These are phyloP conservation scores for Coemansia sp. DNA, from an alignment of 192 early-diverging fungal genomes.

Conservation along the genomic window DNA sequence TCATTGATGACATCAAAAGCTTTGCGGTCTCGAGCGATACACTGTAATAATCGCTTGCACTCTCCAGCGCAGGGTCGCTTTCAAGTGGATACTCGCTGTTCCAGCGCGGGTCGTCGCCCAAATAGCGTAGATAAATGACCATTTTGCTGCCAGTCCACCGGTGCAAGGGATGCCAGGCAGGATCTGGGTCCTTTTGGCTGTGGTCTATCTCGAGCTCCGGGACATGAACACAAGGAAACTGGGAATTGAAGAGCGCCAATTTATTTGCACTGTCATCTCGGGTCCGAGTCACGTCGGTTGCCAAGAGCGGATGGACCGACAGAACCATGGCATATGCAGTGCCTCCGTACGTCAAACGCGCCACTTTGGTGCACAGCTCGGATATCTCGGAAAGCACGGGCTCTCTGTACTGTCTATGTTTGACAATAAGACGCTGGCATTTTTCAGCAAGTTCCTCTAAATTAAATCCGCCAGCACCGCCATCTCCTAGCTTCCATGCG, in stretches of 20 bases:
- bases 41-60: slow-evolving; percentile 33
- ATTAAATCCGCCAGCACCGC: slow-evolving; percentile 55
- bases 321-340: slow-evolving; percentile 33
- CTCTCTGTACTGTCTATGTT: slow-evolving; percentile 28
- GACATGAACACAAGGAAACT: slow-evolving; percentile 49
- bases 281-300: slow-evolving; percentile 21
- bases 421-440: slow-evolving; percentile 29
- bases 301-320: slow-evolving; percentile 43
- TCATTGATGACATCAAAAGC: slow-evolving; percentile 65
- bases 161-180: slow-evolving; percentile 63
- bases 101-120: slow-evolving; percentile 29
- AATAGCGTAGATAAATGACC: slow-evolving; percentile 60
- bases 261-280: slow-evolving; percentile 7
- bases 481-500: slow-evolving; percentile 62
- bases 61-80: slow-evolving; percentile 16
- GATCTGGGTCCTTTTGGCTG: slow-evolving; percentile 33
- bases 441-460: slow-evolving; percentile 32
- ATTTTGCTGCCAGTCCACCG: slow-evolving; percentile 66
- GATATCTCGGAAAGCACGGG: slow-evolving; percentile 35
- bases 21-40: slow-evolving; percentile 67
- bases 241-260: slow-evolving; percentile 38
- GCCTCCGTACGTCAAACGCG: slow-evolving; percentile 32
- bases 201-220: slow-evolving; percentile 51
- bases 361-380: slow-evolving; percentile 34
- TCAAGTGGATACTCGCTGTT: slow-evolving; percentile 14